Percentiles rank a stretch among this genome's conserved stretches.
These are phyloP conservation scores for Xerocomellus dryophilus DNA, from an alignment of 768 basidiomycete species.

Conservation along the genomic window DNA sequence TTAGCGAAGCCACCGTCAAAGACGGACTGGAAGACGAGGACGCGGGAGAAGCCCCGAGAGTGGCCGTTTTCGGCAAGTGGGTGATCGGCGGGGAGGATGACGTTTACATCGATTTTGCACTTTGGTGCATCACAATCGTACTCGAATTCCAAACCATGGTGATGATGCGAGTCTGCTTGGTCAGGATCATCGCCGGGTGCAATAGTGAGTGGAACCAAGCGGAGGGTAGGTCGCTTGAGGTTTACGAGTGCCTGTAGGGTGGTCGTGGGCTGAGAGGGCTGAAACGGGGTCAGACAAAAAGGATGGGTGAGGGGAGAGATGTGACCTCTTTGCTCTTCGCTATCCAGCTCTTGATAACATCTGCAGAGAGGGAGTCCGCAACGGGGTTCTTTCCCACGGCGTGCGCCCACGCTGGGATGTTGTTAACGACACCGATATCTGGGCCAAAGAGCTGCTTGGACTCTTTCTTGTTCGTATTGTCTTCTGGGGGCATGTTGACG, in stretches of 20 bases:
- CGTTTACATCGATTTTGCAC: slow-evolving; percentile 75
- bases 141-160: slow-evolving; percentile 84
- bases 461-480: slow-evolving; percentile 47
- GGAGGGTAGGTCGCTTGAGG: slow-evolving; percentile 84
- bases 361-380: slow-evolving; percentile 73
- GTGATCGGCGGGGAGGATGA: slow-evolving; percentile 65
- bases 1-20: slow-evolving; percentile 84
- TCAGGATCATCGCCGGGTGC: slow-evolving; percentile 46
- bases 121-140: slow-evolving; percentile 90
- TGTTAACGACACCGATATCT: slow-evolving; percentile 74
- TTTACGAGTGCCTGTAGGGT: slow-evolving; percentile 94
- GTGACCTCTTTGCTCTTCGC: slow-evolving; percentile 81
- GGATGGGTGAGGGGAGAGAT: background rate
- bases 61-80: slow-evolving; percentile 47
- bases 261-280: slow-evolving; percentile 83
- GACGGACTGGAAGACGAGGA: slow-evolving; percentile 44
- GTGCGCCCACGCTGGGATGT: slow-evolving; percentile 70
- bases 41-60: slow-evolving; percentile 25
- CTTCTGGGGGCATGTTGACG: slow-evolving; percentile 22
- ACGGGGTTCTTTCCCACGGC: slow-evolving; percentile 57
- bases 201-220: slow-evolving; percentile 61
- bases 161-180: slow-evolving; percentile 49
- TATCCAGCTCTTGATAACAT: slow-evolving; percentile 81
- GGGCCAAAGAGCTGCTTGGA: slow-evolving; percentile 85
- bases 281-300: slow-evolving; percentile 3